A percentile compares a stretch with the other conserved stretches of the same genome.
phyloP scores from a whole-genome alignment of 2,329 filamentous ascomycete genomes.

The Aspergillus calidoustus region DNA sequence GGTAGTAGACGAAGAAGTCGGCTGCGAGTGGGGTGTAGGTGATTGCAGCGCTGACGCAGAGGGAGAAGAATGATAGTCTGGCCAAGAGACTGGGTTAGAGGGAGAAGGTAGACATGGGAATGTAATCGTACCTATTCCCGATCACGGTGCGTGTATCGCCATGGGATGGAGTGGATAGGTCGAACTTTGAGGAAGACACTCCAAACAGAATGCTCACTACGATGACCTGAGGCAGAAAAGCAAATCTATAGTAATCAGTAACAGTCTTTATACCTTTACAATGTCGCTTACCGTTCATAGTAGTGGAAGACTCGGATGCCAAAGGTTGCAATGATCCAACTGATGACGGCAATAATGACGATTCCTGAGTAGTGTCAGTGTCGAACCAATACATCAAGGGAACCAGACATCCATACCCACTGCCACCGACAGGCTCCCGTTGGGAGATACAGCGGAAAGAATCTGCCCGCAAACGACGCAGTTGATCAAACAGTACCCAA shows the following conservation, averaged over 20 bases:
- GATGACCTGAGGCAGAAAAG: constrained; percentile 67
- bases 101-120: too few species aligned
- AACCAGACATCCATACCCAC: constrained; percentile 54
- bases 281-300: constrained; percentile 61
- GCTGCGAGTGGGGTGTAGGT: constrained; percentile 67
- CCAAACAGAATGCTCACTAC: constrained; percentile 66
- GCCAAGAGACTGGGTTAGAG: constrained; percentile 4
- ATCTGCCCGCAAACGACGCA: constrained; percentile 71
- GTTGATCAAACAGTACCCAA: constrained; percentile 67
- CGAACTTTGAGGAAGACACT: constrained; percentile 64
- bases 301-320: constrained; percentile 70
- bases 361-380: constrained; percentile 48
- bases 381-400: neutral
- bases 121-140: constrained; percentile 46
- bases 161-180: constrained; percentile 55
- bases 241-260: constrained; percentile 51
- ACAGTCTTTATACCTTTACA: neutral
- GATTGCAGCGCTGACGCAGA: constrained; percentile 68
- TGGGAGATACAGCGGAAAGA: constrained; percentile 65
- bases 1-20: constrained; percentile 72
- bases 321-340: constrained; percentile 68
- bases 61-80: constrained; percentile 69
- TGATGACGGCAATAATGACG: constrained; percentile 65
- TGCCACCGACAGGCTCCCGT: constrained; percentile 63
- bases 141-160: constrained; percentile 58